Conservation (phyloP, 306 rosid species). For the Acacia melanoxylon region DNA sequence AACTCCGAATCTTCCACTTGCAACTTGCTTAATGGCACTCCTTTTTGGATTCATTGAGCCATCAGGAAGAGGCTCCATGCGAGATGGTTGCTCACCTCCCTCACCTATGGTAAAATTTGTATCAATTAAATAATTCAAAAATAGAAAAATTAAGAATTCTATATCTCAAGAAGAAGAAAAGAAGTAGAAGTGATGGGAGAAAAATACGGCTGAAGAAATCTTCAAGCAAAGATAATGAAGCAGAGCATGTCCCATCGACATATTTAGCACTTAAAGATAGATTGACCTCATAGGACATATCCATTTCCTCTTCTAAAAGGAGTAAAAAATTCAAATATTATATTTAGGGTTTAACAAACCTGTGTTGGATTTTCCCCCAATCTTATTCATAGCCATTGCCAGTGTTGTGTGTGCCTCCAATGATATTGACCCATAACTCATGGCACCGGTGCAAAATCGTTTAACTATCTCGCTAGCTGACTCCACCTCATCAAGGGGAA, state of each 20-base stretch:
- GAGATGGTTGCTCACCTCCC: conserved; percentile 99
- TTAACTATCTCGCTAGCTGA: conserved; percentile 93
- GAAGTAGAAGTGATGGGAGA: not conserved
- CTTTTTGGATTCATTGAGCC: conserved; percentile 94
- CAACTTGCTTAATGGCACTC: conserved; percentile 96
- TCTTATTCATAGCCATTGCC: conserved; percentile 90
- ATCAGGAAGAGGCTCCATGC: conserved; percentile 92
- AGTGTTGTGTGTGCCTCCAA: conserved; percentile 92
- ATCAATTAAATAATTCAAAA: conserved; percentile 10
- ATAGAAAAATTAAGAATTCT: not conserved
- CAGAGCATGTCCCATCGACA: not conserved
- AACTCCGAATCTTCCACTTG: conserved; percentile 99
- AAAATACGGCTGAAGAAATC: not conserved
- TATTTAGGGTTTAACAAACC: conserved; percentile 49
- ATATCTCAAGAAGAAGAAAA: conserved; percentile 4
- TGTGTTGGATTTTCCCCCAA: conserved; percentile 99
- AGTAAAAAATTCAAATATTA: not conserved
- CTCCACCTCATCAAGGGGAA: conserved; percentile 90
- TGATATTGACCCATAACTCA: conserved; percentile 99
- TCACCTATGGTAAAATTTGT: conserved; percentile 57
- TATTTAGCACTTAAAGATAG: not conserved
- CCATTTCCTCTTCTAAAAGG: not conserved
- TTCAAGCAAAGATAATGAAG: not conserved
- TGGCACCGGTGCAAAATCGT: conserved; percentile 98
- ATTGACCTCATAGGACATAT: not conserved